phyloP scores from a whole-genome alignment of 208 protist species.

The Acanthamoeba healyi region DNA sequence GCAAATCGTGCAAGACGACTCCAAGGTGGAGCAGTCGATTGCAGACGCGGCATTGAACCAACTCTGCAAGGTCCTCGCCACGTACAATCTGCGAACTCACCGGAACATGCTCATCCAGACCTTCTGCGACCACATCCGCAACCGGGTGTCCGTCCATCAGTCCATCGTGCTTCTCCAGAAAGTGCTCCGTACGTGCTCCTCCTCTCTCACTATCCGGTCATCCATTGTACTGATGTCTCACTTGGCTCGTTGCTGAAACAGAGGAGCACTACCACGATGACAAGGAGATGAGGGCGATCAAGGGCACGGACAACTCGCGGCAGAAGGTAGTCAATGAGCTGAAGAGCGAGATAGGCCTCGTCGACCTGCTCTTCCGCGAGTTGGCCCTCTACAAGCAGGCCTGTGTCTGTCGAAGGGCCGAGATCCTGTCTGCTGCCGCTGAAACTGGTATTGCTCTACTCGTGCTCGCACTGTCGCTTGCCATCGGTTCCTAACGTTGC shows the following conservation, averaged over 20 bases:
- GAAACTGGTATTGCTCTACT: neutral
- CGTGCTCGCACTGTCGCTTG: too few relatives aligned
- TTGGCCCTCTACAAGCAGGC: conserved; percentile 24
- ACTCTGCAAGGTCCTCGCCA: neutral
- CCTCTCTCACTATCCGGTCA: neutral
- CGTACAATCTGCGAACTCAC: conserved; percentile 4
- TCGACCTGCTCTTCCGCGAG: conserved; percentile 38
- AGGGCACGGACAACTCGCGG: conserved; percentile 17
- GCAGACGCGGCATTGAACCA: neutral
- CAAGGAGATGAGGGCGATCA: conserved; percentile 11
- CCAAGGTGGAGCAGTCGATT: conserved; percentile 20
- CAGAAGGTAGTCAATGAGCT: conserved; percentile 31
- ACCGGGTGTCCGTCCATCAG: neutral
- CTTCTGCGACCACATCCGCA: conserved; percentile 40
- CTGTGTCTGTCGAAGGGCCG: neutral
- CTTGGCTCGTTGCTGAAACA: neutral
- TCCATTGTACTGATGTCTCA: neutral
- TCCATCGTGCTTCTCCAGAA: conserved; percentile 38
- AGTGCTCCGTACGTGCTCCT: conserved; percentile 18
- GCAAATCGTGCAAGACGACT: conserved; percentile 62
- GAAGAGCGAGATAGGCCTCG: neutral
- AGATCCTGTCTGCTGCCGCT: neutral
- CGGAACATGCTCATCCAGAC: conserved; percentile 50
- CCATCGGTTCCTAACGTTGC: too few relatives aligned
- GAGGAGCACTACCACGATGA: conserved; percentile 41